Evolutionary conservation across 768 basidiomycete genomes (phyloP), one percentile per base, ranked within the genome.

Genomic region (Podaxis sp.): DNA sequence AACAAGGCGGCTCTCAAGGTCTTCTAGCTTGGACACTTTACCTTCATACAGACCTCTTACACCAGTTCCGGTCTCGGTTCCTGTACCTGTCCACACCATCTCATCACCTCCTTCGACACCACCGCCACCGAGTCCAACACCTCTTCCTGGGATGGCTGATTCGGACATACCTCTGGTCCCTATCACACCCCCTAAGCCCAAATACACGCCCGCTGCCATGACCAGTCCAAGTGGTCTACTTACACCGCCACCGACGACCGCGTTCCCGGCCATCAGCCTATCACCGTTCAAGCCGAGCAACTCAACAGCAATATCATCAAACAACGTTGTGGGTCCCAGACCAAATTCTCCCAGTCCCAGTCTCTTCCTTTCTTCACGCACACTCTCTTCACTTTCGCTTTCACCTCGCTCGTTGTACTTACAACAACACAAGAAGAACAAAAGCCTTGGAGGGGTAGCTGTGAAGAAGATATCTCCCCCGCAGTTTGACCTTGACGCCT

Each of bases 401-500:
- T 60, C 59, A 16, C 59, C 59, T 25, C 59, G 59, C 42, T 53
- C 51, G 25, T 35, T 53, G 37, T 40, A 28, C 10, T 7, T 40
- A 13, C 48, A 51, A 25, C 59, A 60, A 28, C 50, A 51, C 27
- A 44, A 37, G 4, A 44, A 51, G 40, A 60, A 42, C n/a, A 60
- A 53, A 37, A 53, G 59, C 32, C 59, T 60, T 23, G 59, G 59
- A 14, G 59, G 59, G 5, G 59, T 53, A 32, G 27, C 51, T 36
- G 59, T 60, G 5, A 60, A 60, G 59, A 60, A 42, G 51, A 53
- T 60, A 25, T 44, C 59, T 44, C 50, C 50, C 11, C 59, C 59
- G 11, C 32, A 18, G 5, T 53, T 46, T 18, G 28, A 52, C 18
- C 44, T 52, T 18, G 59, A 53, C 46, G 59, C 28, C n/a, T 37